Conservation (phyloP, 371 early-diverging fungal species). For the Smittium culicis region DNA sequence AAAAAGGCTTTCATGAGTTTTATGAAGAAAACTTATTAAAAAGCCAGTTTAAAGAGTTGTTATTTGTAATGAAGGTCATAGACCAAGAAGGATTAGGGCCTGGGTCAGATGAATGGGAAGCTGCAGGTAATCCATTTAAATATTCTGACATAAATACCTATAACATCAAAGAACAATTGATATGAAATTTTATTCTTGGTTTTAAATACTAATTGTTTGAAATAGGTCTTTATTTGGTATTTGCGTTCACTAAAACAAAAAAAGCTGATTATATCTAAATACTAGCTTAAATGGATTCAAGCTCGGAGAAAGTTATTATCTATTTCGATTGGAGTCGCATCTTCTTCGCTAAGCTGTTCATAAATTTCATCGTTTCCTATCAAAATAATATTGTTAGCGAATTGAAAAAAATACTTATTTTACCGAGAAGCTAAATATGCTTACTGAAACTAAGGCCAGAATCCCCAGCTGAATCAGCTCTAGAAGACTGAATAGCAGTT, state of each 20-base stretch:
- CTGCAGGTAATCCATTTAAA: slow-evolving; percentile 29
- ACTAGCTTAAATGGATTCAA: too few species aligned
- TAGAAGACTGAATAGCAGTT: slow-evolving; percentile 4
- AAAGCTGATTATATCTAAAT: background rate
- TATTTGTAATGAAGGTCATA: slow-evolving; percentile 74
- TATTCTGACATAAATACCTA: background rate
- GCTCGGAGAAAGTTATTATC: background rate
- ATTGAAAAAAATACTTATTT: background rate
- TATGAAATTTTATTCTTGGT: background rate
- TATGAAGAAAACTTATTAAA: slow-evolving; percentile 46
- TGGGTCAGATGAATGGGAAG: slow-evolving; percentile 84
- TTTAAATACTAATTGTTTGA: background rate
- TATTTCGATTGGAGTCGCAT: slow-evolving; percentile 8
- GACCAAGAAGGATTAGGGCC: slow-evolving; percentile 45
- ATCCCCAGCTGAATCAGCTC: too few species aligned
- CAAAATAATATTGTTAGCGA: too few species aligned
- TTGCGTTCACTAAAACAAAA: background rate
- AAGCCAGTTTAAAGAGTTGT: slow-evolving; percentile 36
- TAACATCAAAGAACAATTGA: background rate
- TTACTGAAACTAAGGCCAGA: slow-evolving; percentile 2
- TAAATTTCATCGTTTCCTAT: background rate
- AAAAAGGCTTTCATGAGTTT: slow-evolving; percentile 67
- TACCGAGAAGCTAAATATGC: background rate
- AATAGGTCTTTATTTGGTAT: slow-evolving; percentile 2
- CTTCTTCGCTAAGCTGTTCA: slow-evolving; percentile 5